These are phyloP conservation scores for Plenodomus lindquistii DNA, from an alignment of 2,329 filamentous ascomycete species.

Conservation along the genomic window DNA sequence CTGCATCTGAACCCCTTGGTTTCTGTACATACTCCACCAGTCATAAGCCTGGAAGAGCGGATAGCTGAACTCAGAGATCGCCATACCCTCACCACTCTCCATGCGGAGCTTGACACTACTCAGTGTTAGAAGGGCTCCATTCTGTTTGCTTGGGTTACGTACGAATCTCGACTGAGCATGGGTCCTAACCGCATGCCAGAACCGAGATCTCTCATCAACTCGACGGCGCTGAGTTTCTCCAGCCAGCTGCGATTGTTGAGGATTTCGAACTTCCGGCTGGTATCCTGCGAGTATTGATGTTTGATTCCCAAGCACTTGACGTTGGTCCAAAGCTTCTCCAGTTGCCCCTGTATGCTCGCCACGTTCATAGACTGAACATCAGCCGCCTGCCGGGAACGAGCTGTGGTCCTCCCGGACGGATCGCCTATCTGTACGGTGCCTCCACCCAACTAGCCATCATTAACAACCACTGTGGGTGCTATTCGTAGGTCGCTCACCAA, in stretches of 20 bases:
- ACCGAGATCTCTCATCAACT: conserved; percentile 76
- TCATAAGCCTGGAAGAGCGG: conserved; percentile 95
- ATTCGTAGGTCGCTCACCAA: conserved; percentile 50
- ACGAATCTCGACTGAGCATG: conserved; percentile 89
- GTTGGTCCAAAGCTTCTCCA: conserved; percentile 74
- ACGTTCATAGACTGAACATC: conserved; percentile 65
- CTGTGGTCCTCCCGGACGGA: conserved; percentile 70
- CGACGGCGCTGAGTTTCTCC: conserved; percentile 69
- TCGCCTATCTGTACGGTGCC: conserved; percentile 80
- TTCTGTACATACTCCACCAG: conserved; percentile 85
- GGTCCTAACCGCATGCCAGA: conserved; percentile 75
- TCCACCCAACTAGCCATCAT: conserved; percentile 61
- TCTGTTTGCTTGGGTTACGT: conserved; percentile 46
- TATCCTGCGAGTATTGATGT: conserved; percentile 66
- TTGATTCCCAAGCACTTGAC: conserved; percentile 68
- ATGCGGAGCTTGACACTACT: conserved; percentile 77
- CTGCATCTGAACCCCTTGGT: conserved; percentile 74
- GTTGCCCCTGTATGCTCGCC: conserved; percentile 68
- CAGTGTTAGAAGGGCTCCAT: conserved; percentile 15
- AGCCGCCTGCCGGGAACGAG: conserved; percentile 59
- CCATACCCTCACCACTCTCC: conserved; percentile 87
- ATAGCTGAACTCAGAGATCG: conserved; percentile 89
- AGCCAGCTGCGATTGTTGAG: conserved; percentile 87
- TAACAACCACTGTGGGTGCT: conserved; percentile 18
- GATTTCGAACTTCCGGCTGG: conserved; percentile 68